Conservation (phyloP, 2,329 filamentous ascomycete genomes). For the Botrytis porri region DNA sequence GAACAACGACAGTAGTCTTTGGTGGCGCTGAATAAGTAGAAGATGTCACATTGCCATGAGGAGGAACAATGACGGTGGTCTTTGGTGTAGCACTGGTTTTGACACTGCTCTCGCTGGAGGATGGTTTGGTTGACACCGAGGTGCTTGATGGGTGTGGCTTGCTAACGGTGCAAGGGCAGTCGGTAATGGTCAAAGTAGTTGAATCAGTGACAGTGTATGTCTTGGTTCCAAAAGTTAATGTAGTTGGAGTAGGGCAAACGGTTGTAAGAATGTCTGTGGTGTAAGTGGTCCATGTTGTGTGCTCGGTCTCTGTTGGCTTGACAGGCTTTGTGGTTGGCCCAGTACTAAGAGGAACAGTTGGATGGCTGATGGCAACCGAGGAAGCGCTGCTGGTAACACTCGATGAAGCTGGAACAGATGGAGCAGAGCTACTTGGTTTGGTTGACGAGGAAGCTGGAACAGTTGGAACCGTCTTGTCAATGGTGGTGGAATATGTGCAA, state of each 20-base stretch:
- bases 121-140: background rate
- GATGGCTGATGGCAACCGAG: background rate
- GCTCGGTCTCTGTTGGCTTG: constrained; percentile 8
- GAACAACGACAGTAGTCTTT: constrained; percentile 13
- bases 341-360: constrained; percentile 7
- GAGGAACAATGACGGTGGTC: constrained; percentile 18
- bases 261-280: constrained; percentile 20
- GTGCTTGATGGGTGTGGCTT: constrained; percentile 18
- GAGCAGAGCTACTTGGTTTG: background rate
- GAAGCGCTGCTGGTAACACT: background rate
- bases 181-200: constrained; percentile 47
- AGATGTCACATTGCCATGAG: constrained; percentile 5
- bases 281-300: constrained; percentile 19
- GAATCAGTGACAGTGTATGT: constrained; percentile 60
- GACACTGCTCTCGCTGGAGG: constrained; percentile 5
- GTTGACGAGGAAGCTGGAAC: background rate
- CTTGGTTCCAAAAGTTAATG: constrained; percentile 42
- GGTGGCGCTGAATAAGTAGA: constrained; percentile 1
- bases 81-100: constrained; percentile 16
- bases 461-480: background rate
- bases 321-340: background rate
- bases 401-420: constrained; percentile 9
- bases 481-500: constrained; percentile 19
- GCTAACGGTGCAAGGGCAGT: constrained; percentile 44
- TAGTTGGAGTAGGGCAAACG: constrained; percentile 36